Evolutionary conservation across 345 rosid genomes (phyloP).

Genomic region (Camelina neglecta): DNA sequence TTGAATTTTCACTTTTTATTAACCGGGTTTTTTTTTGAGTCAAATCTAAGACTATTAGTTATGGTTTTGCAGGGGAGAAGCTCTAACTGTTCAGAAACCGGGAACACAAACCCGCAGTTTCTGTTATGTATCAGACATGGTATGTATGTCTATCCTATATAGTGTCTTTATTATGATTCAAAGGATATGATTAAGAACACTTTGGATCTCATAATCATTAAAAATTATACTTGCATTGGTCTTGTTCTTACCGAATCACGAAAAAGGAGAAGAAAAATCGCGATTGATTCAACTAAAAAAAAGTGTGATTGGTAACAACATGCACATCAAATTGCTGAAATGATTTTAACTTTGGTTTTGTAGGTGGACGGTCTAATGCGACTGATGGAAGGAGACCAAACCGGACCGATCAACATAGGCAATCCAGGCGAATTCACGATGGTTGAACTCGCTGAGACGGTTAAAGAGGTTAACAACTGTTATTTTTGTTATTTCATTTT

Average conservation of each 20-base stretch:
- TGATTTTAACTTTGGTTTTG: neutral
- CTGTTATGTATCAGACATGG: slow-evolving; percentile 98
- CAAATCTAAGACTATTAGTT: neutral
- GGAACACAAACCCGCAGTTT: slow-evolving; percentile 98
- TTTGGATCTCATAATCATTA: no score
- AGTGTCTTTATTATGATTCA: neutral
- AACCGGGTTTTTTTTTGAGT: neutral
- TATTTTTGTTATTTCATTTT: neutral
- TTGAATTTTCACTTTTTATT: neutral
- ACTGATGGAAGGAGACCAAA: slow-evolving; percentile 92
- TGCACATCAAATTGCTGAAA: no score
- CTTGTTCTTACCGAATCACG: neutral
- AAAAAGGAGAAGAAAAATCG: neutral
- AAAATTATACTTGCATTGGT: neutral
- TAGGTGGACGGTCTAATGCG: slow-evolving; percentile 95
- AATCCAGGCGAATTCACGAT: slow-evolving; percentile 97
- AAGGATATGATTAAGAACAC: neutral
- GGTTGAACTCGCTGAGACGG: slow-evolving; percentile 84
- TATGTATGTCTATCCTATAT: slow-evolving; percentile 37
- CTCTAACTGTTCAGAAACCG: slow-evolving; percentile 89
- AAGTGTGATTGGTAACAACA: neutral
- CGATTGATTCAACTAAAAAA: neutral
- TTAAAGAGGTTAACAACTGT: slow-evolving; percentile 74
- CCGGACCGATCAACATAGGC: slow-evolving; percentile 91
- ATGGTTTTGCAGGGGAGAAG: slow-evolving; percentile 64